Evolutionary conservation across 176 grass and related monocot species (phyloP).

Genomic region (Dendrocalamus sinicus): DNA sequence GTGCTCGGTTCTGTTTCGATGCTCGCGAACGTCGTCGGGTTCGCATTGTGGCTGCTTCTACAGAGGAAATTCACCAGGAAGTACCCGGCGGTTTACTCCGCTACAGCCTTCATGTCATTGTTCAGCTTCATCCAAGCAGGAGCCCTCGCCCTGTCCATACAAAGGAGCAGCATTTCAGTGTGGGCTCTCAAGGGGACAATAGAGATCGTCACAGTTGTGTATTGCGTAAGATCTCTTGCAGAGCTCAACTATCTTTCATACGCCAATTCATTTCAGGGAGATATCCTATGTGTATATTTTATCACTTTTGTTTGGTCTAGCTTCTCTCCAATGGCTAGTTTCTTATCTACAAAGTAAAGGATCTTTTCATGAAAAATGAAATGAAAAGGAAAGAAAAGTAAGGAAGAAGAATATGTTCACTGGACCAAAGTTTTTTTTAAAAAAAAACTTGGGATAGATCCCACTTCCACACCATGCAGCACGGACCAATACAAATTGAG

Average conservation of each 20-base stretch:
- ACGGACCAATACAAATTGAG: neutral
- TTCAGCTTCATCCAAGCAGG: constrained; percentile 74
- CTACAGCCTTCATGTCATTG: constrained; percentile 73
- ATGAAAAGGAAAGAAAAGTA: neutral
- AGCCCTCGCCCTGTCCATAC: constrained; percentile 50
- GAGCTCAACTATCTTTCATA: neutral
- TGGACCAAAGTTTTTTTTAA: neutral
- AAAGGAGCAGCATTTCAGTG: constrained; percentile 40
- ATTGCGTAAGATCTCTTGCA: constrained; percentile 44
- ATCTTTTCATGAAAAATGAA: neutral
- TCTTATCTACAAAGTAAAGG: neutral
- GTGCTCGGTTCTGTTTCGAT: constrained; percentile 64
- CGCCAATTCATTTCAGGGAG: neutral
- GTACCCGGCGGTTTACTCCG: constrained; percentile 75
- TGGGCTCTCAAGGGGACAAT: constrained; percentile 64
- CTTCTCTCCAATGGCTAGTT: neutral
- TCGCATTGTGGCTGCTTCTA: constrained; percentile 72
- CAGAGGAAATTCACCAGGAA: constrained; percentile 62
- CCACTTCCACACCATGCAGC: neutral
- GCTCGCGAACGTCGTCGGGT: constrained; percentile 58
- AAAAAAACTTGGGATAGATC: neutral
- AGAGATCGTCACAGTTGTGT: constrained; percentile 65
- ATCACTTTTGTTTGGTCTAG: neutral
- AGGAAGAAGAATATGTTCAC: neutral
- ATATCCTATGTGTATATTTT: neutral